Evolutionary conservation across 2,329 filamentous ascomycete genomes (phyloP).

Genomic region (Aspergillus proliferans): DNA sequence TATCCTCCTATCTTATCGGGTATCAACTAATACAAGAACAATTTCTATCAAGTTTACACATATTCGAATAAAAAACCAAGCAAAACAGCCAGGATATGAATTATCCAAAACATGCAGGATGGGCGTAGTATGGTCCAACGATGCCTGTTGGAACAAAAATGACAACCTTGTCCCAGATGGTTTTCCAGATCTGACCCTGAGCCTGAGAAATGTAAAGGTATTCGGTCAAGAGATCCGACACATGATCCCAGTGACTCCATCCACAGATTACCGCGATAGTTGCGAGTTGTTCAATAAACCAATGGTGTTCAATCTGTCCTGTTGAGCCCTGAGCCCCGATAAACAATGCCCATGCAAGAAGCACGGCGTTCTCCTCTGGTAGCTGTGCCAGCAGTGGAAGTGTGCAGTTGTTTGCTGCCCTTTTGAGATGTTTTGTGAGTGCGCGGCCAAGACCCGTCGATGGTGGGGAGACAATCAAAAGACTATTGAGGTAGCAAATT

Average conservation of each 20-base stretch:
- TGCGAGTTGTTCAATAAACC: conserved; percentile 25
- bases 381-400: conserved; percentile 9
- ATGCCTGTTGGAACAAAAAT: conserved; percentile 9
- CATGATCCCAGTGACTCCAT: conserved; percentile 26
- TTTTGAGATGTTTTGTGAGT: conserved; percentile 24
- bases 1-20: background rate
- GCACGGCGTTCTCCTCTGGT: conserved; percentile 15
- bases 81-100: background rate
- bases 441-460: conserved; percentile 29
- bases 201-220: conserved; percentile 23
- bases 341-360: conserved; percentile 29
- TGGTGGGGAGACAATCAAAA: conserved; percentile 29
- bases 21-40: too few relatives aligned
- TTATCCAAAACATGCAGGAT: background rate
- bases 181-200: conserved; percentile 20
- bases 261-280: conserved; percentile 19
- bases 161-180: conserved; percentile 27
- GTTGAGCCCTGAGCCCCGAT: conserved; percentile 26
- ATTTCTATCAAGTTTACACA: background rate
- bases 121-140: background rate
- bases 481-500: conserved; percentile 26
- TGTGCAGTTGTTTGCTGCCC: conserved; percentile 15
- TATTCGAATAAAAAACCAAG: background rate
- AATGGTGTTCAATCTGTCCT: conserved; percentile 22
- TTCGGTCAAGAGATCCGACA: conserved; percentile 18